Percentiles rank a stretch among this genome's conserved stretches.
phyloP scores from a whole-genome alignment of 148 eudicot species.

The Hydrangea macrophylla region DNA sequence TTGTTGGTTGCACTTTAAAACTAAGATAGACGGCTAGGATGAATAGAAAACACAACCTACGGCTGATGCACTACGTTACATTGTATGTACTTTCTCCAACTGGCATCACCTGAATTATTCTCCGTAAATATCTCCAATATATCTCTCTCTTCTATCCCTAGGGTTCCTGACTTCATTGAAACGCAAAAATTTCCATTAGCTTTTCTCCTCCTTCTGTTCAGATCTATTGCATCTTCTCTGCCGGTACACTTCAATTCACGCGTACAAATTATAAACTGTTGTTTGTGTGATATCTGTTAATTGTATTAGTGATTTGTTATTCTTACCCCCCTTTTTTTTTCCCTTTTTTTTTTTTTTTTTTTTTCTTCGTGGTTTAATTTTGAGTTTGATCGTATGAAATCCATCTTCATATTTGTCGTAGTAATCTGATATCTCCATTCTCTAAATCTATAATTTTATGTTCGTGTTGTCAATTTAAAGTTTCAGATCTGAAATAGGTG shows the following conservation, averaged over 20 bases:
- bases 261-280: neutral
- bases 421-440: neutral
- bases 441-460: neutral
- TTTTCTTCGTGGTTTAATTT: no score
- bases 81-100: constrained; percentile 18
- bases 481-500: neutral
- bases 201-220: neutral
- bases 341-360: no score
- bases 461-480: neutral
- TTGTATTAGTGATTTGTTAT: neutral
- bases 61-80: neutral
- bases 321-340: neutral
- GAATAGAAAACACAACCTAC: neutral
- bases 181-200: neutral
- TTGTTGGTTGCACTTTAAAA: no score
- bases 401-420: neutral
- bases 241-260: constrained; percentile 1
- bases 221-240: neutral
- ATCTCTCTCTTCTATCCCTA: neutral
- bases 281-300: neutral
- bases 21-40: neutral
- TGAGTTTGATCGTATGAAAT: no score
- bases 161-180: neutral
- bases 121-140: neutral
- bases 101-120: neutral